Percentiles rank a stretch among this genome's conserved stretches.
phyloP scores from a whole-genome alignment of 140 eudicot genomes.

The Stevia rebaudiana region DNA sequence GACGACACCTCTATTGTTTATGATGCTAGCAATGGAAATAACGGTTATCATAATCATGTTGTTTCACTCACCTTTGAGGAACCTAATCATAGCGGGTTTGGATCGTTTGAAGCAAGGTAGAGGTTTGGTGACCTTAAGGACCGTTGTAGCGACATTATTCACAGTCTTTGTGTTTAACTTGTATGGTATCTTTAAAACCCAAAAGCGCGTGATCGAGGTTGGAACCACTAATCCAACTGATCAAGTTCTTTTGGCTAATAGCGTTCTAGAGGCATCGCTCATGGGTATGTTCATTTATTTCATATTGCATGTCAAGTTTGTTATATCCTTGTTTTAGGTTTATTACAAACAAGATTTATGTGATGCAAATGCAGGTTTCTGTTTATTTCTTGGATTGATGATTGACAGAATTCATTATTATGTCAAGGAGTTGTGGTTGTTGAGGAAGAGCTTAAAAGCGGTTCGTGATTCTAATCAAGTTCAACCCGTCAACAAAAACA shows the following conservation, averaged over 20 bases:
- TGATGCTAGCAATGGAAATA: slow-evolving; percentile 42
- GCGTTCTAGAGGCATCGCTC: slow-evolving; percentile 71
- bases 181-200: slow-evolving; percentile 29
- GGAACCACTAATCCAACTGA: slow-evolving; percentile 63
- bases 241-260: slow-evolving; percentile 59
- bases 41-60: slow-evolving; percentile 47
- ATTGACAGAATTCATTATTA: slow-evolving; percentile 74
- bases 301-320: background rate
- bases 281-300: slow-evolving; percentile 43
- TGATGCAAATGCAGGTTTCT: slow-evolving; percentile 45
- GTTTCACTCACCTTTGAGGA: slow-evolving; percentile 74
- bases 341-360: background rate
- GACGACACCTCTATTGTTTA: slow-evolving; percentile 63
- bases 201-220: slow-evolving; percentile 37
- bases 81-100: slow-evolving; percentile 42
- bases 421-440: slow-evolving; percentile 47
- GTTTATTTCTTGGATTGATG: slow-evolving; percentile 59
- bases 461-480: slow-evolving; percentile 25
- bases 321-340: background rate
- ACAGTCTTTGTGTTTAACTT: slow-evolving; percentile 44
- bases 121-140: slow-evolving; percentile 58
- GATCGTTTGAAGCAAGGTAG: slow-evolving; percentile 66
- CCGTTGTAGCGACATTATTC: slow-evolving; percentile 48
- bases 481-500: slow-evolving; percentile 18
- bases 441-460: slow-evolving; percentile 51